Evolutionary conservation across 1,139 yeast species (phyloP), one percentile per base, ranked within the genome.

Genomic region (Saccharomyces pastorianus): DNA sequence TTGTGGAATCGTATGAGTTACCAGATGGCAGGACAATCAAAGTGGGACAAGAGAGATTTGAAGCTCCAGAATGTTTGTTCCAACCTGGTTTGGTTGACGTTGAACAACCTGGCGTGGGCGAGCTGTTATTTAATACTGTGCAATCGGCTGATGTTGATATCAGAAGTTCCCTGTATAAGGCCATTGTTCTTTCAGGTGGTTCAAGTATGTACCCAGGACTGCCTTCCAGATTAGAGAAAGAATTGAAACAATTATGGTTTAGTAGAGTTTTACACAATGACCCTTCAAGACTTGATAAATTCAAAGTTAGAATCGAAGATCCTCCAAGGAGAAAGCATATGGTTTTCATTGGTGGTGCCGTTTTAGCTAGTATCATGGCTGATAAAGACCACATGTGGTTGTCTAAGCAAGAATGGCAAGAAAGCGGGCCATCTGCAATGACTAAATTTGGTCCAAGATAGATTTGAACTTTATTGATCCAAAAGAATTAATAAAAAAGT

Each of bases 261-360:
- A 83, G 95, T 4, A 82, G 83, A 65, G 96, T 93, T 17, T 80
- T 93, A 59, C 83, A 85, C 62, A 93, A 91, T 50, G 96, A 93
- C 73, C 85, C 97, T 44, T 70, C 90, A 20, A 81, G 98, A 69
- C 78, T 93, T 62, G 88, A 84, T 61, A 91, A 91, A 71, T 93
- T 93, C 73, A 93, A 93, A 73, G 96, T 95, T 49, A 84, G 95
- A 73, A 93, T 93, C 66, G 99, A 93, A 72, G 99, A 93, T 70
- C 99, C 99, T 49, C 99, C 99, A 64, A 84, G 98, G 77, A 88
- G 99, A 78, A 86, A 93, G 71, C 97, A 95, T 72, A 93, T 93
- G 97, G 99, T 93, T 47, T 93, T 93, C 73, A 85, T 93, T 62
- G 99, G 99, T 64, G 99, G 99, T 67, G 99, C 99, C 6, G 99